Base-by-base conservation (phyloP, 768 basidiomycete genomes). In the Gloeostereum incarnatum region DNA sequence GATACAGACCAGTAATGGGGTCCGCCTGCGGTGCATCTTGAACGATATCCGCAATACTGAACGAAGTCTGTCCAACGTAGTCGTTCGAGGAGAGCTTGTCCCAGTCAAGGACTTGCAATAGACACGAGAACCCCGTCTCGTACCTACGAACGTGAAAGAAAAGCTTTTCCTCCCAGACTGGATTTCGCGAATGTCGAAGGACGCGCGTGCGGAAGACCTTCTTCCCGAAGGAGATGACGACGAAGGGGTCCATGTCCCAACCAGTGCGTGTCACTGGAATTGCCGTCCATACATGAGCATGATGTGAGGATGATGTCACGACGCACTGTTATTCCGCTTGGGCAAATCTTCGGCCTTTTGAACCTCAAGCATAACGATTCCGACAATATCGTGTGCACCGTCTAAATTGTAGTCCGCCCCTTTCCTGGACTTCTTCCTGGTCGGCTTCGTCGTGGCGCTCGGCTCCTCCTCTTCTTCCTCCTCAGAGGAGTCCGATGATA, bases 171-270 rank as follows among this genome's bases (percentile, higher is more conserved):
- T 97, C 87, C 88, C 92, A 98, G 1, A 71, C 69, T 0, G 96
- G 94, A 54, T 87, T 90, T 41, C 61, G 63, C 0, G 75, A 80
- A 57, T 92, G 89, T 3, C 91, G 75, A 39, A 92, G 78, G 19
- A 91, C 78, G 23, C 86, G 80, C 0, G 93, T 97, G 2, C 93
- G 73, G 63, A 98, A 98, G 4, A 97, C 88, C 56, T 96, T 98
- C 65, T 92, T 93, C 21, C 93, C 89, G 45, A 99, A 99, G 3
- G 89, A 90, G 45, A 93, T 74, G 44, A 99, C 91, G 18, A 89
- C 86, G 52, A 97, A 98, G 0, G 93, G 92, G 51, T 97, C 92
- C 92, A 97, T 96, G 54, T 98, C 93, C 74, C 81, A 92, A 0
- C 86, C 87, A 0, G 77, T 86, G 0, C 84, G 76, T 1, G 81